Evolutionary conservation across 192 early-diverging fungal genomes (phyloP), one percentile per base, ranked within the genome.

Genomic region (Oehlia diaphana): DNA sequence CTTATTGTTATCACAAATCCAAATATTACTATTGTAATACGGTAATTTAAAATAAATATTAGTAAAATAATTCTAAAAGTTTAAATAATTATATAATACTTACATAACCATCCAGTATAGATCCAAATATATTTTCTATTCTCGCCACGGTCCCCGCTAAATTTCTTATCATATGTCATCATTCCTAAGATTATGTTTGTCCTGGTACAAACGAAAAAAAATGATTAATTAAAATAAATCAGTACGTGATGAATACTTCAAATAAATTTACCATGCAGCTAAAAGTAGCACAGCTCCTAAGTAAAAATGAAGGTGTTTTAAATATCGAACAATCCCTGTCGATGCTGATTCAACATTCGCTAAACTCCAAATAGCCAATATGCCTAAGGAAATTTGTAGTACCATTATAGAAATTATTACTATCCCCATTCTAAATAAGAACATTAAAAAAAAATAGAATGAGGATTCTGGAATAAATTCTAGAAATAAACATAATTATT

Each of bases 261-360:
- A 67, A 33, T 33, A 33, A 31, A 67, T 47, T 79, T 69, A 79
- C 78, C 65, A 68, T 39, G 78, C 78, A 68, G 44, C 44, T n/a
- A 71, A 3, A 39, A 79, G 28, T 39, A 79, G 6, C 4, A 28
- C 6, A 9, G 50, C 58, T 16, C 78, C 78, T 4, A 79, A 53
- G 28, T 71, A 71, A 67, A 58, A 39, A 58, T 79, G 78, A 13
- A 35, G 14, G 23, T 64, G 53, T 31, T 79, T 79, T 67, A 79
- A 50, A 53, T 44, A 21, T 23, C 44, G 33, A 10, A 64, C 67
- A 8, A 79, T 12, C 0, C 78, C 78, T 6, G 35, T 37, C 26
- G 42, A 42, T 9, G 68, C 78, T n/a, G 78, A 79, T 35, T 79
- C 78, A 12, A 79, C 47, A 28, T 71, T 69, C 3, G 21, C 68